Percentiles rank a stretch among this genome's conserved stretches.
Conservation (phyloP, 371 early-diverging fungal species). For the Apophysomyces ossiformis region DNA sequence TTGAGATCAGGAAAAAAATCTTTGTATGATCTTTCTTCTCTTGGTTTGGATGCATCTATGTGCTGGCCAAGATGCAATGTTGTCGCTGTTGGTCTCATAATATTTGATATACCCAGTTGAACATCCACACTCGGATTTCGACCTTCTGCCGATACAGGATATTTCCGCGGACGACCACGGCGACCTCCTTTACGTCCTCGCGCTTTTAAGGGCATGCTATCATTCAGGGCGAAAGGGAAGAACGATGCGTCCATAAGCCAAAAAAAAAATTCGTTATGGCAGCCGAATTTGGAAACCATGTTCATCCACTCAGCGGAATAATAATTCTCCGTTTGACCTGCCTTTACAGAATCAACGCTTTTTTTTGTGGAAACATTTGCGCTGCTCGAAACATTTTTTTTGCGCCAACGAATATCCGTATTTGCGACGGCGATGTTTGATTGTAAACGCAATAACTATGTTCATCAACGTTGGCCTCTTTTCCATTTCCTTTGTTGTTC, state of each 20-base stretch:
- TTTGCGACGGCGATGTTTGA: no score
- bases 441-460: no score
- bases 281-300: not conserved
- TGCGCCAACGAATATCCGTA: no score
- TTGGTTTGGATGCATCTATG: slow-evolving; percentile 48
- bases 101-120: slow-evolving; percentile 8
- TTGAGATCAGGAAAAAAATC: slow-evolving; percentile 86
- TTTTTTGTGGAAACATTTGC: no score
- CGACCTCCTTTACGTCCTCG: slow-evolving; percentile 24
- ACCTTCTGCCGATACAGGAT: slow-evolving; percentile 4
- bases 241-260: not conserved
- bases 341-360: no score
- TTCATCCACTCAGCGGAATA: no score
- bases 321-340: no score
- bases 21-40: slow-evolving; percentile 83
- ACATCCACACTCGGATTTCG: not conserved
- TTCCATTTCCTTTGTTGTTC: no score
- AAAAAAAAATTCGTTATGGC: slow-evolving; percentile 5
- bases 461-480: no score
- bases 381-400: no score
- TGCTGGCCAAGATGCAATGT: slow-evolving; percentile 11
- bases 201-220: slow-evolving; percentile 23
- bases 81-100: slow-evolving; percentile 7
- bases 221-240: slow-evolving; percentile 6
- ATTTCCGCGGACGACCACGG: slow-evolving; percentile 21